phyloP scores from a whole-genome alignment of 2,329 filamentous ascomycete genomes.

The Claviceps sorghi region DNA sequence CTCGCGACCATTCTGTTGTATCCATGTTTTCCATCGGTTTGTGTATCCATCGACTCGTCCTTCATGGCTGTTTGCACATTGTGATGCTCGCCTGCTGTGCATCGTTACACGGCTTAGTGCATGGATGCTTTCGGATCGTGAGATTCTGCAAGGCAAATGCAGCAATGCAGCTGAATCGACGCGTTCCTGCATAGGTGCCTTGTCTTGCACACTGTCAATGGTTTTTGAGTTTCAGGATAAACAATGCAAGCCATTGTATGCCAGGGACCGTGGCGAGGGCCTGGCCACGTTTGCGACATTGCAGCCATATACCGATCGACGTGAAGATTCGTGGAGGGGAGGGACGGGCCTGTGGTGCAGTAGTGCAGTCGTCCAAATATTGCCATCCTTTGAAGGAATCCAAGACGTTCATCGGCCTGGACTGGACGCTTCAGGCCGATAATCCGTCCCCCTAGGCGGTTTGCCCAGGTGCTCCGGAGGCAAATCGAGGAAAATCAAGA shows the following conservation, averaged over 20 bases:
- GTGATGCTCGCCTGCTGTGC: neutral
- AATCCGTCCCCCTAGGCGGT: neutral
- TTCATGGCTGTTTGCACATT: neutral
- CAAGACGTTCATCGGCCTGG: neutral
- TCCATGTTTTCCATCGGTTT: neutral
- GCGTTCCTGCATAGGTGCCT: neutral
- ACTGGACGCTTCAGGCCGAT: neutral
- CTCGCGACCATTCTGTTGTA: neutral
- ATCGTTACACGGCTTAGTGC: constrained; percentile 1
- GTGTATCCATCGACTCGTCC: neutral
- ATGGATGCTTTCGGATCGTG: neutral
- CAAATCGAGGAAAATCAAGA: neutral
- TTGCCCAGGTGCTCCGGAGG: neutral
- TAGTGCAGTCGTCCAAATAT: neutral
- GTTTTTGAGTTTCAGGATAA: neutral
- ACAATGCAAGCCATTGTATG: neutral
- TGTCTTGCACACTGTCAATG: neutral
- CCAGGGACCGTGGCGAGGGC: neutral
- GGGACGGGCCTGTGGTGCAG: neutral
- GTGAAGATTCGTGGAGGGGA: neutral
- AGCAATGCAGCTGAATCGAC: neutral
- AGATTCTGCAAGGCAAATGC: neutral
- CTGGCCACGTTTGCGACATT: neutral
- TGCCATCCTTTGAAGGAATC: neutral
- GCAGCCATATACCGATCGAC: neutral